Percentiles rank a stretch among this genome's conserved stretches.
These are phyloP conservation scores for Colletotrichum sp. DNA, from an alignment of 2,329 filamentous ascomycete genomes.

Conservation along the genomic window DNA sequence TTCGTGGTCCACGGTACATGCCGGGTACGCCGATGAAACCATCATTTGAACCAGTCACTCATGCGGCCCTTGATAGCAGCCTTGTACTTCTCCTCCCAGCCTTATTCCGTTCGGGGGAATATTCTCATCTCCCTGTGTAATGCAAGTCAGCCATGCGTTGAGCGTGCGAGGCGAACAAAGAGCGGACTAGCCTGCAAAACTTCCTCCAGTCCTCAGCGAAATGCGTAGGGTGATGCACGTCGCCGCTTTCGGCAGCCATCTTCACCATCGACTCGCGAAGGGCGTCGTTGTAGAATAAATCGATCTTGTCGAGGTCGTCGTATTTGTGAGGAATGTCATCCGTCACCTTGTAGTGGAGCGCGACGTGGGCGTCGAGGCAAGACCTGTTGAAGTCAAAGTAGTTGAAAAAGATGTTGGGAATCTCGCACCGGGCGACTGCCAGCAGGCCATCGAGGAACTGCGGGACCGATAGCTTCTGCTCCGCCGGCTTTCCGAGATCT, in stretches of 20 bases:
- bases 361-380: neutral
- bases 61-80: neutral
- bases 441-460: neutral
- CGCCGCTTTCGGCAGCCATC: neutral
- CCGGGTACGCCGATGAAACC: neutral
- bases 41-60: neutral
- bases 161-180: neutral
- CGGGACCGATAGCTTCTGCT: neutral
- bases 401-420: neutral
- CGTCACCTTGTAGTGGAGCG: neutral
- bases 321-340: neutral
- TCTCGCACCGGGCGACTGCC: neutral
- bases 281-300: neutral
- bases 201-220: neutral
- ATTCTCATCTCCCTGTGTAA: neutral
- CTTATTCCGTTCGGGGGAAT: neutral
- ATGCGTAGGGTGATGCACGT: neutral
- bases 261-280: neutral
- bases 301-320: neutral
- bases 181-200: neutral
- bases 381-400: neutral
- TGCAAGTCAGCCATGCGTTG: neutral
- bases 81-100: neutral
- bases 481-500: neutral
- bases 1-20: neutral